Evolutionary conservation across 2,329 filamentous ascomycete genomes (phyloP), one percentile per base, ranked within the genome.

Genomic region (Talaromyces sp.): DNA sequence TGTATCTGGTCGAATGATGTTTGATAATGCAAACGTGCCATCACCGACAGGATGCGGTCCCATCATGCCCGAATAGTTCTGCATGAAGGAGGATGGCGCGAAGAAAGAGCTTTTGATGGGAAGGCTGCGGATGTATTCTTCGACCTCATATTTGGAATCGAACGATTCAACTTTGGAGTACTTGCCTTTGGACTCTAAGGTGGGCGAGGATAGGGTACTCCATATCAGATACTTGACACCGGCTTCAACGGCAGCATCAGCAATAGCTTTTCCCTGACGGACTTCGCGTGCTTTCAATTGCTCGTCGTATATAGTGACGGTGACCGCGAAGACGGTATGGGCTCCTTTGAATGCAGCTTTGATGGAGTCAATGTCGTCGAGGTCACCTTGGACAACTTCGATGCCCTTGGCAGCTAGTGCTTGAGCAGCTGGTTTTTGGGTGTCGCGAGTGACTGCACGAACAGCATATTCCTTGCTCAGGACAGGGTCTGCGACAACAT

Each of bases 101-200:
- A 85, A 82, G 71, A 87, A 87, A 0, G 85, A 81, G 11, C 78
- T 79, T 1, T 81, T 80, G 2, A 88, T 73, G 0, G 79, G 80
- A 2, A 83, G 74, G 0, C 70, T 64, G 19, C 83, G 81, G 56
- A 86, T 82, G 70, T 88, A 86, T n/a, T 78, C 69, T 68, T 86
- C 85, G 0, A 85, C 80, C 13, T 81, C 75, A 22, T 85, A 85
- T 72, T 88, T 88, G 72, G 74, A 77, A 73, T 88, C 86, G 67
- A 88, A 88, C 68, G 85, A 82, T 67, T 79, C 68, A 2, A 78
- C 76, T 27, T 76, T 68, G 19, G 66, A 71, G 11, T 79, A 70
- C 17, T 72, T 73, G 5, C 79, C 79, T n/a, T 67, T 63, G 0
- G 72, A 72, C 47, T 79, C 71, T n/a, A 69, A 60, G 2, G 43